Evolutionary conservation across 371 early-diverging fungal species (phyloP).

Genomic region (Actinomortierella ambigua): DNA sequence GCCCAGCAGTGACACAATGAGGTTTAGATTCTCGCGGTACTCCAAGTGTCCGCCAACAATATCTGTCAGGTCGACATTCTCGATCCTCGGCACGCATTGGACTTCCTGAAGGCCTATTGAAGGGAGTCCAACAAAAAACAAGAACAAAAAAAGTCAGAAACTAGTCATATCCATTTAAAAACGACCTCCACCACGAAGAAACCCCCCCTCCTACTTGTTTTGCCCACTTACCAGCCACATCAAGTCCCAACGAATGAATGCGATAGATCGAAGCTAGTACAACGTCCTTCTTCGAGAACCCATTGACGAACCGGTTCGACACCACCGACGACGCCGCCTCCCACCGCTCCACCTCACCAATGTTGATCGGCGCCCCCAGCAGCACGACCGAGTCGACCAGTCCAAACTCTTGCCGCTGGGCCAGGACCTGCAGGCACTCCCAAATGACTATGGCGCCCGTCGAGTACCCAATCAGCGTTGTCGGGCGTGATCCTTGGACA

Average conservation of each 20-base stretch:
- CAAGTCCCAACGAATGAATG: constrained; percentile 62
- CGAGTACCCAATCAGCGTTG: constrained; percentile 90
- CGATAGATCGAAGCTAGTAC: constrained; percentile 85
- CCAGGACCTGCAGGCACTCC: constrained; percentile 85
- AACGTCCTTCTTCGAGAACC: constrained; percentile 88
- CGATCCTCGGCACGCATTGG: constrained; percentile 59
- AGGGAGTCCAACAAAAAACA: no score
- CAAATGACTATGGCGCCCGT: constrained; percentile 93
- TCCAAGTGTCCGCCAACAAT: constrained; percentile 86
- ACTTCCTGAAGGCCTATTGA: constrained; percentile 74
- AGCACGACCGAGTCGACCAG: constrained; percentile 64
- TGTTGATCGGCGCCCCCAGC: constrained; percentile 68
- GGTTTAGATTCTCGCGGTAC: constrained; percentile 59
- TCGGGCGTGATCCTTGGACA: constrained; percentile 91
- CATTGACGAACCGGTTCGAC: constrained; percentile 88
- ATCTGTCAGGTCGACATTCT: constrained; percentile 78
- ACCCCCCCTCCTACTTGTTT: no score
- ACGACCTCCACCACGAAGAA: neutral
- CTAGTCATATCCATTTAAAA: neutral
- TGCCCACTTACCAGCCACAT: constrained; percentile 60
- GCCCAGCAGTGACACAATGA: constrained; percentile 36
- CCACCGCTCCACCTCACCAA: constrained; percentile 55
- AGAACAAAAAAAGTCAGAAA: no score
- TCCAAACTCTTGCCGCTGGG: constrained; percentile 55
- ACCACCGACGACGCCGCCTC: constrained; percentile 63